A percentile compares a stretch with the other conserved stretches of the same genome.
These are phyloP conservation scores for Crithidia thermophila DNA, from an alignment of 208 protist genomes.

Conservation along the genomic window DNA sequence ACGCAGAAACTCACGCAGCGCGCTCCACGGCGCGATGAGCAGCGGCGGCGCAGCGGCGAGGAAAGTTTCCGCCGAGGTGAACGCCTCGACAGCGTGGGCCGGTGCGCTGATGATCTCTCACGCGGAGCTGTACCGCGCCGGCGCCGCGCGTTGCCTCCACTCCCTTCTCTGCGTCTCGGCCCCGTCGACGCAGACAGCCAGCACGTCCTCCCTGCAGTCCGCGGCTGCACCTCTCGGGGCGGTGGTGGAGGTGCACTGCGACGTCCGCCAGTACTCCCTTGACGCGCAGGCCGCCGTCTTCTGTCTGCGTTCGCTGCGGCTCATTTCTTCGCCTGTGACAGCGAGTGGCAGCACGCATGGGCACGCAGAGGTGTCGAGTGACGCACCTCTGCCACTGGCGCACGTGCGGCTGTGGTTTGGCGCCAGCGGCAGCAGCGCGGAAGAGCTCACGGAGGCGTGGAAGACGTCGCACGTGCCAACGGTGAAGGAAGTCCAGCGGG, in stretches of 20 bases:
- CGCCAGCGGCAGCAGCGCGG: constrained; percentile 21
- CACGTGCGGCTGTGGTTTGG: constrained; percentile 40
- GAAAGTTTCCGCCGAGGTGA: no score
- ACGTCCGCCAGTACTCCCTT: constrained; percentile 15
- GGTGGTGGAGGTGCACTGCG: constrained; percentile 15
- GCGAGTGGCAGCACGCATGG: background rate
- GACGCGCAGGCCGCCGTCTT: constrained; percentile 29
- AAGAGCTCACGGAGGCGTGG: constrained; percentile 22
- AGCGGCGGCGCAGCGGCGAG: background rate
- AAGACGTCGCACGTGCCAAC: constrained; percentile 2
- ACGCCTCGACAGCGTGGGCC: background rate
- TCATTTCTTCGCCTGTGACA: constrained; percentile 23
- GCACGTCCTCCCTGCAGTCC: background rate
- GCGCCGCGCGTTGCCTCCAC: background rate
- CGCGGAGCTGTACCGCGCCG: constrained; percentile 21
- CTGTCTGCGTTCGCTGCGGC: constrained; percentile 29
- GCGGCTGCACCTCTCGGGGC: constrained; percentile 13
- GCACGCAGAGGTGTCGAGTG: background rate
- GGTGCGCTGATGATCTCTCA: constrained; percentile 6
- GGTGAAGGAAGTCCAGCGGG: constrained; percentile 19
- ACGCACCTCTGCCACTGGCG: background rate
- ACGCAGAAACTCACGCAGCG: constrained; percentile 16
- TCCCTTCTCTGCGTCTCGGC: constrained; percentile 20
- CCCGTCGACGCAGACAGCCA: background rate
- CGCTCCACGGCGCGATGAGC: background rate